Evolutionary conservation across 805 yeast genomes (phyloP).

Genomic region (Candida hungchunana): DNA sequence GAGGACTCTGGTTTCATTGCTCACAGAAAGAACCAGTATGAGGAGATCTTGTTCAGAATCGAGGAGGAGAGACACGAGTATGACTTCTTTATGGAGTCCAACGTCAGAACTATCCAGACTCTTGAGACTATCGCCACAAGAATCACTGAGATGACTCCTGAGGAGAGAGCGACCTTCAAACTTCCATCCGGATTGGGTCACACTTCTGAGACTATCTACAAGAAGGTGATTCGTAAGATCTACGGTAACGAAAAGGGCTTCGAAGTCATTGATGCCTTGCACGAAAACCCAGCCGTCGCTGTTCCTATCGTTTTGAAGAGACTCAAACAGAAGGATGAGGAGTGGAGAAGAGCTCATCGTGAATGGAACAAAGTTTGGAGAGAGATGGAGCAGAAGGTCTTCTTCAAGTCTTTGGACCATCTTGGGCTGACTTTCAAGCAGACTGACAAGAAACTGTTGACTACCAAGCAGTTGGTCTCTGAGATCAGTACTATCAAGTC

Average conservation of each 20-base stretch:
- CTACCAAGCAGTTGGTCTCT: constrained; percentile 84
- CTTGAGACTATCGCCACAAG: constrained; percentile 92
- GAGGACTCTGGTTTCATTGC: constrained; percentile 99
- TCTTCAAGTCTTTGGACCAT: constrained; percentile 90
- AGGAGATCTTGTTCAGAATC: constrained; percentile 88
- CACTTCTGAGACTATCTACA: constrained; percentile 85
- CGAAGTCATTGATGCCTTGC: constrained; percentile 93
- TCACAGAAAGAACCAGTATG: constrained; percentile 97
- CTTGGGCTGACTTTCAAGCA: constrained; percentile 95
- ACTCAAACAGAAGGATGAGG: constrained; percentile 96
- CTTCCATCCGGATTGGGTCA: constrained; percentile 93
- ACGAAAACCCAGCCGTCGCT: constrained; percentile 91
- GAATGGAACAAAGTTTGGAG: constrained; percentile 99
- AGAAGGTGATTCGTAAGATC: constrained; percentile 85
- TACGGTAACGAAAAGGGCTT: constrained; percentile 94
- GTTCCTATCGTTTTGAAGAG: constrained; percentile 91
- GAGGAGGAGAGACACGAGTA: constrained; percentile 98
- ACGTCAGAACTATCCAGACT: constrained; percentile 90
- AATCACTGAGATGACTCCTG: constrained; percentile 87
- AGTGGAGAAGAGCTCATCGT: constrained; percentile 96
- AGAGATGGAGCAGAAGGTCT: constrained; percentile 93
- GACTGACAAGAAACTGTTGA: constrained; percentile 86
- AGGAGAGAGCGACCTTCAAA: constrained; percentile 81
- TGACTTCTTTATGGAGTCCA: constrained; percentile 93
- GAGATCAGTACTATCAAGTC: constrained; percentile 90